A percentile compares a stretch with the other conserved stretches of the same genome.
phyloP scores from a whole-genome alignment of 2,329 filamentous ascomycete genomes.

The Tolypocladium amazonense region DNA sequence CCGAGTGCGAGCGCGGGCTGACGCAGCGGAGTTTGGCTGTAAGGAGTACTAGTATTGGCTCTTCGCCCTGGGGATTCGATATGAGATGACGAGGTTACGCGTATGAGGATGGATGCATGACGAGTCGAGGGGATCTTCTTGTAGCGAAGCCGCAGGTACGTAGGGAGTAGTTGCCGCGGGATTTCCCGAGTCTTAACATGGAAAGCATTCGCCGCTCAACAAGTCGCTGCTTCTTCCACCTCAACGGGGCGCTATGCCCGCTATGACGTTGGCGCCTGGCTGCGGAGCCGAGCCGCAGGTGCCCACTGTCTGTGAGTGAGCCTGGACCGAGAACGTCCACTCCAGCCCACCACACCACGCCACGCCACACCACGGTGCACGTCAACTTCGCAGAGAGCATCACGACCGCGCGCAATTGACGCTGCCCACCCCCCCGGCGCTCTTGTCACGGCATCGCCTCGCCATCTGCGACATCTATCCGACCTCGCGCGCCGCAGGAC shows the following conservation, averaged over 20 bases:
- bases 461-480: background rate
- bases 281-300: background rate
- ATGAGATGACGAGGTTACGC: background rate
- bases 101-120: background rate
- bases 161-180: background rate
- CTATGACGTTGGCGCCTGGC: background rate
- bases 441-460: background rate
- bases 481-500: background rate
- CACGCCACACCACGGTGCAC: background rate
- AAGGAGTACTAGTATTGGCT: background rate
- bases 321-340: background rate
- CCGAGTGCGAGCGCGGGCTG: background rate
- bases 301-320: background rate
- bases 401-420: background rate
- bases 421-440: background rate
- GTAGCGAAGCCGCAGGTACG: too few relatives aligned
- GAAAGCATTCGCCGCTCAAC: background rate
- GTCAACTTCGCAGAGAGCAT: background rate
- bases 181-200: background rate
- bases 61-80: background rate
- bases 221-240: background rate
- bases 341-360: background rate
- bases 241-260: background rate
- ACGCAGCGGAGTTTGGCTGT: background rate
- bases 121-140: background rate